These are phyloP conservation scores for Dactylellina leptospora DNA, from an alignment of 2,329 filamentous ascomycete genomes.

Conservation along the genomic window DNA sequence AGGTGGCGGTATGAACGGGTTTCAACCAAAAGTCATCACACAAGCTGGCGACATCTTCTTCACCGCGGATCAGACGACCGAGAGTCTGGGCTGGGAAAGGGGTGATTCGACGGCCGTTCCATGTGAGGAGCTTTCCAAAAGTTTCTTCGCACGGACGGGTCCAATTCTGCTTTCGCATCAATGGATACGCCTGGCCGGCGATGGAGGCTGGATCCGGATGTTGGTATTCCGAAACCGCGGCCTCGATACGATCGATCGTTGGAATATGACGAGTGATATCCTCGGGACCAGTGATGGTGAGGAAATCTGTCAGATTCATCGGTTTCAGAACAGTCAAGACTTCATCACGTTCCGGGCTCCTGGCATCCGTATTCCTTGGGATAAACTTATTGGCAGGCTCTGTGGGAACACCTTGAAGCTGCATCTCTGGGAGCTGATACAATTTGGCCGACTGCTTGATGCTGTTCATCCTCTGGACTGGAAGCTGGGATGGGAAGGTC, in stretches of 20 bases:
- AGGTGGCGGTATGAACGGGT: constrained; percentile 50
- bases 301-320: constrained; percentile 50
- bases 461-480: constrained; percentile 47
- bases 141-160: constrained; percentile 46
- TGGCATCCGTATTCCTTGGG: constrained; percentile 42
- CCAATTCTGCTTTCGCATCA: constrained; percentile 51
- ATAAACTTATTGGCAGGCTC: constrained; percentile 48
- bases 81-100: constrained; percentile 47
- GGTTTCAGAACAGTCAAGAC: constrained; percentile 41
- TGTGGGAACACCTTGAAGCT: constrained; percentile 23
- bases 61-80: constrained; percentile 45
- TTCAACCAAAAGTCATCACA: constrained; percentile 52
- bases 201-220: constrained; percentile 46
- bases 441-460: constrained; percentile 39
- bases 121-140: constrained; percentile 39
- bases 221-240: constrained; percentile 50
- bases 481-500: constrained; percentile 41
- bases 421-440: constrained; percentile 45
- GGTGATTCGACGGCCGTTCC: constrained; percentile 50
- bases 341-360: constrained; percentile 32
- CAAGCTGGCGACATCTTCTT: constrained; percentile 45
- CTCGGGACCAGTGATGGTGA: constrained; percentile 50
- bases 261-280: constrained; percentile 53
- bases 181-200: constrained; percentile 34
- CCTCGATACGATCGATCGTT: constrained; percentile 42